A percentile compares a stretch with the other conserved stretches of the same genome.
phyloP scores from a whole-genome alignment of 805 yeast species.

The Ogataea pini region DNA sequence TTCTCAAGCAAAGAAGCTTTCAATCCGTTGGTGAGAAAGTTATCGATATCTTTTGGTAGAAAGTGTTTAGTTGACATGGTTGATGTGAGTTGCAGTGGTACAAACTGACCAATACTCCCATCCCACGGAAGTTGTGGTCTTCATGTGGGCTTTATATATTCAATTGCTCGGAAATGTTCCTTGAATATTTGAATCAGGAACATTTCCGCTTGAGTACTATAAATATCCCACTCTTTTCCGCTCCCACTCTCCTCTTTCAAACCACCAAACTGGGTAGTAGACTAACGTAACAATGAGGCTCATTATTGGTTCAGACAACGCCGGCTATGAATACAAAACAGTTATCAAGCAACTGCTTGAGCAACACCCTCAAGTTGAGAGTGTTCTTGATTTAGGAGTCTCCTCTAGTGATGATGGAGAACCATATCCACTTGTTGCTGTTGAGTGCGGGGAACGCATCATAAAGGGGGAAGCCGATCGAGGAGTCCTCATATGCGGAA shows the following conservation, averaged over 20 bases:
- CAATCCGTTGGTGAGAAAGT: slow-evolving; percentile 41
- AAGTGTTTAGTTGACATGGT: slow-evolving; percentile 44
- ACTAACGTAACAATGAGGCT: slow-evolving; percentile 23
- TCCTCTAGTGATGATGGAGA: slow-evolving; percentile 33
- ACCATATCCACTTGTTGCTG: slow-evolving; percentile 46
- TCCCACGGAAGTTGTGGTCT: neutral
- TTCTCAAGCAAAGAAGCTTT: slow-evolving; percentile 42
- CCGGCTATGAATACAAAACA: slow-evolving; percentile 46
- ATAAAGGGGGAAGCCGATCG: slow-evolving; percentile 44
- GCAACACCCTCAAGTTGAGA: slow-evolving; percentile 30
- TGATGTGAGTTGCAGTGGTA: neutral
- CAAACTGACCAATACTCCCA: too few species aligned
- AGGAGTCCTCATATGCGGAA: slow-evolving; percentile 48
- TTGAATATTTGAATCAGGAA: neutral
- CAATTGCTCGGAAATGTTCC: slow-evolving; percentile 1
- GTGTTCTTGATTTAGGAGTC: slow-evolving; percentile 44
- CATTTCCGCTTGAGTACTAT: slow-evolving; percentile 4
- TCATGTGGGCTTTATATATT: neutral
- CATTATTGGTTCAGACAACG: slow-evolving; percentile 45
- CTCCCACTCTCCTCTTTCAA: neutral
- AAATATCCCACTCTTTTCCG: neutral
- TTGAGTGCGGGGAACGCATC: slow-evolving; percentile 44
- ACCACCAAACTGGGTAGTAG: neutral
- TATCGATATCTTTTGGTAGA: slow-evolving; percentile 36
- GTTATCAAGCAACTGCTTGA: slow-evolving; percentile 39